Evolutionary conservation across 345 rosid genomes (phyloP).

Genomic region (Eucalyptus pumila): DNA sequence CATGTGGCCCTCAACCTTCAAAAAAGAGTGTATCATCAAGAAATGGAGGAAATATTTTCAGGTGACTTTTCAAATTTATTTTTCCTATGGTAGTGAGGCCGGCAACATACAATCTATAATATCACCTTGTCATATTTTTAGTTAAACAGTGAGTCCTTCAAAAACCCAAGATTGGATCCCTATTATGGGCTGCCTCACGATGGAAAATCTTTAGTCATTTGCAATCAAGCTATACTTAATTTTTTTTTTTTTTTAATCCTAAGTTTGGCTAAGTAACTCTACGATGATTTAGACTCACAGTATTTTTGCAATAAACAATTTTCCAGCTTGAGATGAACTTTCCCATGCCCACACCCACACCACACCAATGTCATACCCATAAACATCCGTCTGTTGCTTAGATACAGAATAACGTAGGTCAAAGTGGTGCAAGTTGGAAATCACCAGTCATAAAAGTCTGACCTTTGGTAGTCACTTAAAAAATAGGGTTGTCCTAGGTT

Average conservation of each 20-base stretch:
- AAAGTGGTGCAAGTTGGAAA: neutral
- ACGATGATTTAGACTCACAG: neutral
- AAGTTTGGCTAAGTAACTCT: neutral
- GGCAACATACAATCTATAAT: neutral
- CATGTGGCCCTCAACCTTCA: neutral
- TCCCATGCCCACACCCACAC: neutral
- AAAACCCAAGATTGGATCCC: neutral
- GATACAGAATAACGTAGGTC: neutral
- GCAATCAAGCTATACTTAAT: neutral
- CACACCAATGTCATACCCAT: neutral
- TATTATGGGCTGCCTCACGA: neutral
- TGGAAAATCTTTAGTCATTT: neutral
- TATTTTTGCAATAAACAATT: neutral
- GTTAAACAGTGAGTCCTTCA: neutral
- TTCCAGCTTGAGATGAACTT: neutral
- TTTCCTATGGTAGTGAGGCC: neutral
- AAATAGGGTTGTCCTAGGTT: neutral
- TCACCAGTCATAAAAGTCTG: neutral
- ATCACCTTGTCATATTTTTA: neutral
- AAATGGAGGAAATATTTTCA: neutral
- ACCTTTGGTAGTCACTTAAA: neutral
- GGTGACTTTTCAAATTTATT: neutral
- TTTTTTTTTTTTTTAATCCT: neutral
- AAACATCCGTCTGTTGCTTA: neutral
- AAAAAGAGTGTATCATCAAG: neutral